These are phyloP conservation scores for Eucalyptus marginata DNA, from an alignment of 345 rosid species.

Conservation along the genomic window DNA sequence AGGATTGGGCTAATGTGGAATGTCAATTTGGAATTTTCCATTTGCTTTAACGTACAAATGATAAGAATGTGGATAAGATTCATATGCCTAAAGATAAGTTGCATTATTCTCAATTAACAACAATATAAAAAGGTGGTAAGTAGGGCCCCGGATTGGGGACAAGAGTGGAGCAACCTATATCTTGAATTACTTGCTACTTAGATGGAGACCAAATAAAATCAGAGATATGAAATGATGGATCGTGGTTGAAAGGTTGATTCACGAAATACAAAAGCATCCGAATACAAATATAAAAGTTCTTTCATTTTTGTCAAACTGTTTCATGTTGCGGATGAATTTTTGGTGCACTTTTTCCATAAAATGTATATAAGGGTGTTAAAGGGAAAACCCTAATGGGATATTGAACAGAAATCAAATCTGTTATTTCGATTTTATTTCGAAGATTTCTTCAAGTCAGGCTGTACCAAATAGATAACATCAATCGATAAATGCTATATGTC, in stretches of 20 bases:
- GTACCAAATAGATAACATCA: neutral
- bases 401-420: neutral
- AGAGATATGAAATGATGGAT: neutral
- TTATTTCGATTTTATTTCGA: neutral
- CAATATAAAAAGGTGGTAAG: neutral
- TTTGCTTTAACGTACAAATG: neutral
- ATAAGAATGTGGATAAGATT: neutral
- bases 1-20: neutral
- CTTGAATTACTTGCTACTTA: neutral
- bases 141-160: neutral
- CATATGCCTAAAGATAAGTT: neutral
- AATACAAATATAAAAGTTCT: neutral
- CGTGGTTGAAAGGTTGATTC: neutral
- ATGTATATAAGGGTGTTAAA: neutral
- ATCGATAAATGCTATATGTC: neutral
- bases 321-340: neutral
- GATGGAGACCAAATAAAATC: neutral
- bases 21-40: neutral
- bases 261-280: neutral
- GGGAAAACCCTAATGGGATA: neutral
- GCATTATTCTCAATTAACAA: neutral
- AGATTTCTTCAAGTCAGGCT: neutral
- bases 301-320: neutral
- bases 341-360: neutral
- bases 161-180: neutral